Base-by-base conservation (phyloP, 768 basidiomycete genomes). In the Hirschioporus abietinus region DNA sequence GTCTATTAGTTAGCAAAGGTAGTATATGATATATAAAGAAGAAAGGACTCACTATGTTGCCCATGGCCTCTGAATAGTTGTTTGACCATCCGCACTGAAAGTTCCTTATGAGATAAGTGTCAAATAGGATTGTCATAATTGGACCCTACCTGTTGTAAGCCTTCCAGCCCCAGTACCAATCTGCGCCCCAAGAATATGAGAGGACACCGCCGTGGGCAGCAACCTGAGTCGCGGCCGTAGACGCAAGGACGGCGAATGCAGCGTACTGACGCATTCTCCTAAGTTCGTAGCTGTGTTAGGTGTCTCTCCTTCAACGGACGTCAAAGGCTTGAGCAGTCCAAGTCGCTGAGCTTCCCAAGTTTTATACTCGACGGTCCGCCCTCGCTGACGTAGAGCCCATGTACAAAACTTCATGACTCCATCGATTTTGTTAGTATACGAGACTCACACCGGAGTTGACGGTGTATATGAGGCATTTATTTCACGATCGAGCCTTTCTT, bases 201-300 rank as follows among this genome's bases (percentile, higher is more conserved):
- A 69, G 60, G 8, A 69, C 64, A 65, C 67, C 68, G 36, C 68
- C 68, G 34, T 69, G 68, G 17, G 68, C 68, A 17, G 66, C 66
- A 26, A 68, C 69, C 27, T 65, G 64, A 20, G 60, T 62, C 30
- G 35, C 24, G 23, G 52, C 58, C 6, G 23, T 35, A 66, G 60
- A 26, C 17, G 65, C 58, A 25, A 66, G 26, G 57, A 63, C 25
- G 15, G 52, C 60, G 9, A 66, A 23, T 9, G 65, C 9, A 26
- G 65, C 36, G n/a, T 35, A 18, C 6, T 23, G n/a, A 30, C 65
- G 63, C 65, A 66, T 66, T 18, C 23, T 61, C 20, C 42, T 52
- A 5, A 52, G 20, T 52, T 12, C 20, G 4, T 8, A 30, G 8
- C 8, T 30, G 30, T 8, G 30, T 30, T 30, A 8, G 30, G 30